Conservation (phyloP, 2,329 filamentous ascomycete species). For the Venturia asperata region DNA sequence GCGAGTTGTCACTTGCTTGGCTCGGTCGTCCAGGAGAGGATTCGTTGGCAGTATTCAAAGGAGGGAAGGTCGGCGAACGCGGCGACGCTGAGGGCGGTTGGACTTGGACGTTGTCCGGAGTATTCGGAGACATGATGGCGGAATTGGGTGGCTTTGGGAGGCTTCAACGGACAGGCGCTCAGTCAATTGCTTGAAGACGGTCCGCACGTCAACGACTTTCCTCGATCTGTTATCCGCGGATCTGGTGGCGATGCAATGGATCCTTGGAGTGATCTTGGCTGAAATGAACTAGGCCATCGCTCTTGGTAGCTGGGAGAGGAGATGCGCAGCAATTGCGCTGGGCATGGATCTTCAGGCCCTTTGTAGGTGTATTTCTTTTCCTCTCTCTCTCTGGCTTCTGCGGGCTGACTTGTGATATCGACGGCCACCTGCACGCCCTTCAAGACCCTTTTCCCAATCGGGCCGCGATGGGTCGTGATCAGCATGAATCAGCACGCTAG, state of each 20-base stretch:
- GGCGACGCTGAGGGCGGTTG: not conserved
- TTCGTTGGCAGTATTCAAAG: not conserved
- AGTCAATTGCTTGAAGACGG: not conserved
- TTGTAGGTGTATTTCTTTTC: not conserved
- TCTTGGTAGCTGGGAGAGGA: not conserved
- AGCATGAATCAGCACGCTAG: not conserved
- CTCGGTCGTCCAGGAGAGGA: conserved; percentile 5
- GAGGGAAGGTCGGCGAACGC: not conserved
- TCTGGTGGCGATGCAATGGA: not conserved
- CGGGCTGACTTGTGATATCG: not conserved
- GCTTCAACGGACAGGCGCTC: not conserved
- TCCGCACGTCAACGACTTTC: not conserved
- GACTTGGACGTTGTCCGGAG: not conserved
- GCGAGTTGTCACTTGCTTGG: not conserved
- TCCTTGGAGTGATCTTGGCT: not conserved
- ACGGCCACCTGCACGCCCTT: not conserved
- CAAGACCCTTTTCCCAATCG: not conserved
- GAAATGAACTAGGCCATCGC: conserved; percentile 2
- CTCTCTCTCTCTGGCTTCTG: not conserved
- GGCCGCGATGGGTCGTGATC: not conserved
- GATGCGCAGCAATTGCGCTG: not conserved
- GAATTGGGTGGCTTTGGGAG: not conserved
- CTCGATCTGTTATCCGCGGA: not conserved
- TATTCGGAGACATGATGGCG: not conserved
- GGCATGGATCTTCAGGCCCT: not conserved